phyloP scores from a whole-genome alignment of 345 rosid genomes.

The Eutrema heterophyllum region DNA sequence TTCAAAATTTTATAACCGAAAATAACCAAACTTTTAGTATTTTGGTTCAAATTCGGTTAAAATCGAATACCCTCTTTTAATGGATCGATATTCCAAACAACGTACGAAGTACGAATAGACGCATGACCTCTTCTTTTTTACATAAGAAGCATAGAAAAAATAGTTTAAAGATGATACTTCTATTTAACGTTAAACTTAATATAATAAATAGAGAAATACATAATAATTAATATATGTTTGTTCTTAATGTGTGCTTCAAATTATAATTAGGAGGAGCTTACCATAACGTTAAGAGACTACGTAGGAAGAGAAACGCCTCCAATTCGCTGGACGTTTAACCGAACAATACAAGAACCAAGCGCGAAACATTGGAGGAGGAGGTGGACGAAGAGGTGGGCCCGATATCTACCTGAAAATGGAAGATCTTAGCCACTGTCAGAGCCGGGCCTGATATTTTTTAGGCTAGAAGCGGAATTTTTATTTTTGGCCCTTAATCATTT shows the following conservation, averaged over 20 bases:
- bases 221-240: background rate
- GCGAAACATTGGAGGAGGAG: slow-evolving; percentile 33
- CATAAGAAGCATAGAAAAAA: background rate
- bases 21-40: no score
- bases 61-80: no score
- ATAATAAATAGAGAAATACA: background rate
- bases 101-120: background rate
- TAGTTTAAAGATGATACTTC: background rate
- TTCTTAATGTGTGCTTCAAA: background rate
- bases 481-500: no score
- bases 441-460: no score
- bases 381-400: slow-evolving; percentile 38
- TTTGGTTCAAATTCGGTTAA: no score
- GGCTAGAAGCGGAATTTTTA: no score
- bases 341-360: slow-evolving; percentile 46
- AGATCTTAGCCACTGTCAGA: slow-evolving; percentile 83
- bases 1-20: no score
- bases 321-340: slow-evolving; percentile 62
- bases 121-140: background rate
- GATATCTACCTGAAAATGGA: slow-evolving; percentile 81
- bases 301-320: slow-evolving; percentile 81
- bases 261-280: slow-evolving; percentile 51
- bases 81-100: no score
- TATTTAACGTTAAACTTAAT: background rate
- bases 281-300: slow-evolving; percentile 57